Evolutionary conservation across 306 rosid genomes (phyloP).

Genomic region (Cyamopsis tetragonoloba): DNA sequence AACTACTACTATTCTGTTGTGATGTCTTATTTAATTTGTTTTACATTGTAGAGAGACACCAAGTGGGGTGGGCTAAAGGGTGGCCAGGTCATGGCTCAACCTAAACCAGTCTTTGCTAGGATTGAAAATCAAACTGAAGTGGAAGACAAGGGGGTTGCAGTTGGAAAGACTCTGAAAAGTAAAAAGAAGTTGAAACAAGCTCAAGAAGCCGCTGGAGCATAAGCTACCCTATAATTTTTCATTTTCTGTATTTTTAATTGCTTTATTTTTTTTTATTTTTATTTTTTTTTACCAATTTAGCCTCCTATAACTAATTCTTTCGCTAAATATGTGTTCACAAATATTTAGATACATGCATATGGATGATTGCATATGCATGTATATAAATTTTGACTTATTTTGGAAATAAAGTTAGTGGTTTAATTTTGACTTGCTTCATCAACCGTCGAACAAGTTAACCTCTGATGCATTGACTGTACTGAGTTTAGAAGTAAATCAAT

Average conservation of each 20-base stretch:
- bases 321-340: conserved; percentile 8
- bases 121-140: conserved; percentile 61
- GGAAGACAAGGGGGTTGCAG: conserved; percentile 34
- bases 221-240: conserved; percentile 8
- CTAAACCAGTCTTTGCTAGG: conserved; percentile 76
- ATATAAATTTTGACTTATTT: conserved; percentile 22
- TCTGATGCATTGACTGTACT: neutral
- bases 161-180: conserved; percentile 39
- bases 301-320: conserved; percentile 8
- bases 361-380: conserved; percentile 14
- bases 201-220: conserved; percentile 61
- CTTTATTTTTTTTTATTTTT: too few relatives aligned
- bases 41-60: conserved; percentile 60
- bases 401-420: neutral
- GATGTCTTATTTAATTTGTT: conserved; percentile 29
- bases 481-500: neutral
- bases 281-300: neutral
- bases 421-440: neutral
- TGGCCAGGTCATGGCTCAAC: conserved; percentile 83
- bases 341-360: conserved; percentile 6
- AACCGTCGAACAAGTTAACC: neutral
- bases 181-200: conserved; percentile 47
- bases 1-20: conserved; percentile 9
- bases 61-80: conserved; percentile 86
- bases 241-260: neutral